Conservation (phyloP, 768 basidiomycete species). For the Collybia nuda region DNA sequence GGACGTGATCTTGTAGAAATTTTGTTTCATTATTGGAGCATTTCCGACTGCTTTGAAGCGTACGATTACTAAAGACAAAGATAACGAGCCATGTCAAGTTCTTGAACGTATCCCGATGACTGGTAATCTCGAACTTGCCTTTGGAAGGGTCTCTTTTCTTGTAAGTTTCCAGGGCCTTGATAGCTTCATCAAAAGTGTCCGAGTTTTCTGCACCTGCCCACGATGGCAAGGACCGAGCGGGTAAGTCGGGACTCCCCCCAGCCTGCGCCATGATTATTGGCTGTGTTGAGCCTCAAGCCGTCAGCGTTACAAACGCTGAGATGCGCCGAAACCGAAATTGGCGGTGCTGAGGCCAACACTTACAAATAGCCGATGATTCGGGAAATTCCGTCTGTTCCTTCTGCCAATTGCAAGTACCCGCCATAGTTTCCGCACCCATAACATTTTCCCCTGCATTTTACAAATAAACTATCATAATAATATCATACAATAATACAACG, state of each 20-base stretch:
- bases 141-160: constrained; percentile 82
- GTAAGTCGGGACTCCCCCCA: constrained; percentile 21
- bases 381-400: no score
- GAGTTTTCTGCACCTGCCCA: constrained; percentile 25
- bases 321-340: no score
- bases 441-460: no score
- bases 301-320: no score
- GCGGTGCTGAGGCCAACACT: no score
- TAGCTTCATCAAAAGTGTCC: constrained; percentile 44
- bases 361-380: no score
- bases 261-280: constrained; percentile 1
- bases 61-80: constrained; percentile 68
- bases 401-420: no score
- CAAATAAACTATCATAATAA: no score
- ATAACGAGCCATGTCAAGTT: background rate
- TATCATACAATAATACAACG: no score
- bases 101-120: background rate
- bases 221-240: constrained; percentile 27
- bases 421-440: no score
- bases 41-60: constrained; percentile 97
- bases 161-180: constrained; percentile 79
- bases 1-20: constrained; percentile 95
- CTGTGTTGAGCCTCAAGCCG: no score
- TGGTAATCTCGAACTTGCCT: constrained; percentile 40
- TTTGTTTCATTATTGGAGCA: constrained; percentile 98